Evolutionary conservation across 345 rosid genomes (phyloP), one percentile per base, ranked within the genome.

Genomic region (Citrus cavaleriei): DNA sequence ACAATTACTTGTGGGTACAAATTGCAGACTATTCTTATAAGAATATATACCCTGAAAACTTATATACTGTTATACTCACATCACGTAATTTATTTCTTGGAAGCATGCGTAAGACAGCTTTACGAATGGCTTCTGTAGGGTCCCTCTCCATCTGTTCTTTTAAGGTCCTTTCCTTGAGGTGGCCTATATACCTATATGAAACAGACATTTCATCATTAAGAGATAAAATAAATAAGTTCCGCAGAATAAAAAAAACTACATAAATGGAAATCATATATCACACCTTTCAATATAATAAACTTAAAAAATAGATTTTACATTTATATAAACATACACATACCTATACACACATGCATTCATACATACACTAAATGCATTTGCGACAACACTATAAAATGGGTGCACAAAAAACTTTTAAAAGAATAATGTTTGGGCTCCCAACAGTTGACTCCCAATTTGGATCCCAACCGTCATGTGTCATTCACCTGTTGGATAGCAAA

Each of bases 31-130:
- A 24, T 49, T 6, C 25, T 58, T 21, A 9, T 58, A 21, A 58
- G 62, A 58, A 59, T 59, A 24, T 59, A 59, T n/a, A 59, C 24
- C 61, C 62, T 59, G 10, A 32, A 30, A 75, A 57, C 30, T 35
- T 18, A 21, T 25, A 42, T 30, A 32, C 64, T 68, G n/a, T 30
- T 76, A 72, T n/a, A 78, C 98, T 87, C 76, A 94, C 98, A 87
- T 94, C 95, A 69, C 98, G 95, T 81, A 96, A 77, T 84, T 94
- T 96, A 87, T 96, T 96, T 82, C 91, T 91, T 9, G 98, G 99
- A 81, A 97, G 98, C 99, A 94, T 97, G 55, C 98, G 98, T 35
- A 93, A 77, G 75, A 96, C 95, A 80, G 99, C 98, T 86, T 97
- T 97, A 74, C 98, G 98, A 46, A 97, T 91, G 83, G 92, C 99